Base-by-base conservation (phyloP, 176 grass and related monocot genomes). In the Bromus sterilis region DNA sequence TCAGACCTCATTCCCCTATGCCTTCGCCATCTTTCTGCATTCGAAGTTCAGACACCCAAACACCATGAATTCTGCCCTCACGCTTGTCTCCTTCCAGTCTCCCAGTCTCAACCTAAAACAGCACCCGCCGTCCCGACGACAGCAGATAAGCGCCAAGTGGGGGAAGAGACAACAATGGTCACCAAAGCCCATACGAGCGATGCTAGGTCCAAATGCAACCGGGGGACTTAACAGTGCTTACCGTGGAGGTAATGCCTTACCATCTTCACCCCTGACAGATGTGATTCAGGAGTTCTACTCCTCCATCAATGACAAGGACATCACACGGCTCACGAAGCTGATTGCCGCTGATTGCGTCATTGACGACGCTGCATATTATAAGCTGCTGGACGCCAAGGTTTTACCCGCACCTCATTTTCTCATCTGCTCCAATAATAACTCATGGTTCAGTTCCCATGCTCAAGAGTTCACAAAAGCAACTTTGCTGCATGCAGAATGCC, bases 361-460 rank as follows among this genome's bases (percentile, higher is more conserved):
- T 20, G 79, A 92, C 44, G 87, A 92, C 56, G 67, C 60, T 12
- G n/a, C 82, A 15, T 92, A 92, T 76, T 90, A 87, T 57, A 79
- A 82, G 77, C 84, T 85, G 41, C 72, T 97, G 30, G 26, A 87
- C 29, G 56, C 60, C 85, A 91, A 97, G 94, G 94, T 97, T 77
- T 76, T 49, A 82, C 25, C 26, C 36, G 30, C 10, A 30, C 80
- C 76, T 68, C 86, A 48, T 73, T 77, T 65, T 56, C 74, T 28
- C 31, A 29, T 33, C 40, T 49, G 34, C 86, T 87, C 44, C 55
- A 72, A 56, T 8, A n/a, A n/a, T n/a, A 18, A 73, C 34, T 65
- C 16, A 28, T 3, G 20, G 23, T 67, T n/a, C 42, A 65, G 31
- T 74, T 56, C 20, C 9, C 53, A 20, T 44, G 29, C 51, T 81